A percentile compares a stretch with the other conserved stretches of the same genome.
Conservation (phyloP, 2,329 filamentous ascomycete genomes). For the Sporothrix brunneoviolacea region DNA sequence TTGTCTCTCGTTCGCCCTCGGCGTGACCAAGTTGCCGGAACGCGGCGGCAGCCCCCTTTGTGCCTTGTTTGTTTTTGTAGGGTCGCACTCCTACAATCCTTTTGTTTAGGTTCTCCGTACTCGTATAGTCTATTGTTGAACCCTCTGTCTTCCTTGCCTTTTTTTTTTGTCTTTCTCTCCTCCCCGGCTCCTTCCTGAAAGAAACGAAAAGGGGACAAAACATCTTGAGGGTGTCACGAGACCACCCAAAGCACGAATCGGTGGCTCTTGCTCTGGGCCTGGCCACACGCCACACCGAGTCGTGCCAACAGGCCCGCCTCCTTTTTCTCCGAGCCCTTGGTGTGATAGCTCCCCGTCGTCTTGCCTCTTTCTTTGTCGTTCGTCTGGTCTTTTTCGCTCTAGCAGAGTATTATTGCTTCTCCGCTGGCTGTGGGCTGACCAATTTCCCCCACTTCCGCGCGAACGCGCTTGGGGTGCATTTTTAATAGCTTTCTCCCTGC, state of each 20-base stretch:
- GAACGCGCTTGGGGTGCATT: slow-evolving; percentile 4
- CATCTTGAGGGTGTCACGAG: too few species aligned
- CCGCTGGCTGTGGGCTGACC: not conserved
- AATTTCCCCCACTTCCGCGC: slow-evolving; percentile 2
- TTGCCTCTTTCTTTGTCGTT: not conserved
- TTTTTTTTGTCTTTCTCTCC: too few species aligned
- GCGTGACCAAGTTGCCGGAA: slow-evolving; percentile 9
- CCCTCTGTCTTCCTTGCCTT: too few species aligned
- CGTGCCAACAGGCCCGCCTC: too few species aligned
- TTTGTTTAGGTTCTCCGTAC: too few species aligned
- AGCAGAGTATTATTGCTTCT: not conserved
- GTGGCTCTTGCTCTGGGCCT: too few species aligned
- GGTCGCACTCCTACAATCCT: too few species aligned
- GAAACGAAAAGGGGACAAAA: not conserved
- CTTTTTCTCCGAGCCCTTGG: too few species aligned
- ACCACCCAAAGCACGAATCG: too few species aligned
- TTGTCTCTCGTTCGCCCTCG: not conserved
- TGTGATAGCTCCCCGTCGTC: too few species aligned
- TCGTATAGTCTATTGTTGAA: too few species aligned
- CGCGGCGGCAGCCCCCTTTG: not conserved
- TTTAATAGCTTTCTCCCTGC: not conserved
- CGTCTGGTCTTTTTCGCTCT: not conserved
- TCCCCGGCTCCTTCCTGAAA: too few species aligned
- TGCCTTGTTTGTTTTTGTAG: not conserved
- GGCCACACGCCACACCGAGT: slow-evolving; percentile 2